A percentile compares a stretch with the other conserved stretches of the same genome.
Evolutionary conservation across 2,329 filamentous ascomycete species (phyloP).

Genomic region (Ophiostoma australiae): DNA sequence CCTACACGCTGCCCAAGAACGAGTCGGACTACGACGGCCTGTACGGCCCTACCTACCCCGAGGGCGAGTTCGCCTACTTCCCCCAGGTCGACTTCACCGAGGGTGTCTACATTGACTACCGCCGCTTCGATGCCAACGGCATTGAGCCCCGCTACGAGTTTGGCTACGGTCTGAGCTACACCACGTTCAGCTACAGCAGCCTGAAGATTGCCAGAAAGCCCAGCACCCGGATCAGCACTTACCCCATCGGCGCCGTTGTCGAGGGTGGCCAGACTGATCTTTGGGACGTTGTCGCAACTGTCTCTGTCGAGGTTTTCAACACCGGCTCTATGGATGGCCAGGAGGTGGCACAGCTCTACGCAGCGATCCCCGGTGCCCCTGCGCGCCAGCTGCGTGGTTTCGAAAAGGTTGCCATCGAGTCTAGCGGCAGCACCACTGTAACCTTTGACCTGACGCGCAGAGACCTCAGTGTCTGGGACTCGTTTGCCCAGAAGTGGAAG

Average conservation of each 20-base stretch:
- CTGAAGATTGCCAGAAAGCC: slow-evolving; percentile 31
- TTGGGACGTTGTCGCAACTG: slow-evolving; percentile 42
- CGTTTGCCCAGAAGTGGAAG: slow-evolving; percentile 56
- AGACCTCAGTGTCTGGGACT: slow-evolving; percentile 64
- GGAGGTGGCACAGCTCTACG: slow-evolving; percentile 45
- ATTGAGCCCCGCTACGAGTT: slow-evolving; percentile 51
- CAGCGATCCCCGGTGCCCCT: slow-evolving; percentile 44
- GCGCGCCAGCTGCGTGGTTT: slow-evolving; percentile 61
- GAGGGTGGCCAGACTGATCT: slow-evolving; percentile 45
- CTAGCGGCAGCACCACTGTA: slow-evolving; percentile 42
- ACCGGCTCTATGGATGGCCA: slow-evolving; percentile 40
- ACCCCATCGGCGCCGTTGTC: slow-evolving; percentile 38
- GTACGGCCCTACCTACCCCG: slow-evolving; percentile 6
- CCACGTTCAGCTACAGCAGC: slow-evolving; percentile 45
- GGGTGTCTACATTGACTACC: slow-evolving; percentile 50
- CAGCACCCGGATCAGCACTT: slow-evolving; percentile 31
- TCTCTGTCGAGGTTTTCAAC: slow-evolving; percentile 40
- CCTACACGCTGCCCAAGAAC: slow-evolving; percentile 55
- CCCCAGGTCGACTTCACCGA: slow-evolving; percentile 22
- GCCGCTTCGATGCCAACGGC: slow-evolving; percentile 46
- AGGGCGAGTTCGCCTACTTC: slow-evolving; percentile 39
- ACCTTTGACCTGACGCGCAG: slow-evolving; percentile 54
- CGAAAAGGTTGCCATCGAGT: slow-evolving; percentile 51
- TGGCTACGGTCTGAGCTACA: slow-evolving; percentile 53
- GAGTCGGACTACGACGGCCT: slow-evolving; percentile 44